Evolutionary conservation across 257 asterid genomes (phyloP), one percentile per base, ranked within the genome.

Genomic region (Cordia subcordata): DNA sequence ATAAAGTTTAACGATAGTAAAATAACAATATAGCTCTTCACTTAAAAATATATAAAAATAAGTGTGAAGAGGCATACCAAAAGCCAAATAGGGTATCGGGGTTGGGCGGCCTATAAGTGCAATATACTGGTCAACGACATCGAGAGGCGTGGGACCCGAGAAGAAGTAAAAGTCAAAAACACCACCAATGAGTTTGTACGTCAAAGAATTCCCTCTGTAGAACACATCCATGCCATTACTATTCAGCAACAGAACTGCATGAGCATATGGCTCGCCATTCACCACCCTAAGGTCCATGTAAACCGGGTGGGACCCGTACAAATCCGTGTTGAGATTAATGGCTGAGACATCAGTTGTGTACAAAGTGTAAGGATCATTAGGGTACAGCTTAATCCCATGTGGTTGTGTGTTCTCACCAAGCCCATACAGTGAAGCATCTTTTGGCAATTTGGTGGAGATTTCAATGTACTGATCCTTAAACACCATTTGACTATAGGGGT

Each of bases 151-250:
- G 0, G 95, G 86, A 1, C 99, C 97, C n/a, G 95, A 60, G 35
- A 93, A 93, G 87, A 93, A 89, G 78, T 81, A 86, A 80, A 89
- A 62, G 82, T 93, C 99, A 27, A 93, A 69, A 79, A 89, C 79
- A 58, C 99, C 99, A 67, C 99, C 97, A 68, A 93, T 93, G 10
- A 93, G 87, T 55, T 86, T 89, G 63, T 89, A 93, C 13, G 96
- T 93, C 78, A 93, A 62, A 17, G 96, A 89, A 69, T 71, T 53
- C 10, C 97, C 96, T 40, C 69, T 83, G 78, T 93, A 93, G 39
- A 85, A 79, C 42, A 93, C 90, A 68, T 93, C 96, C 99, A 93
- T 93, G 27, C 97, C 99, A 60, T 93, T 93, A n/a, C 96, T 89
- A 19, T 87, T 93, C 61, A 93, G 18, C 81, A 93, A 68, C 76